Base-by-base conservation (phyloP, 1,139 yeast genomes). In the Candida neerlandica region DNA sequence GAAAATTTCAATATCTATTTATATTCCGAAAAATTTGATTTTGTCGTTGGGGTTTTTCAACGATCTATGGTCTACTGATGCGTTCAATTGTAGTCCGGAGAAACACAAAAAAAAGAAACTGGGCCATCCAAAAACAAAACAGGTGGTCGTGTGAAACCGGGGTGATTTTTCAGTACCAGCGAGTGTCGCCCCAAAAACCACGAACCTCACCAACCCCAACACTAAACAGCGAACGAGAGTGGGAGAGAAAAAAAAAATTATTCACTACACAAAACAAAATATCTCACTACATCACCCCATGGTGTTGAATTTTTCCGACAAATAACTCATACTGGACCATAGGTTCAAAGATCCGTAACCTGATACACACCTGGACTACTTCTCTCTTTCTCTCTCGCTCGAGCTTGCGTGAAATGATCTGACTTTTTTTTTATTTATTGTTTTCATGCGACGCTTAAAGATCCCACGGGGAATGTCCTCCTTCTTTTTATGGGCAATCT, bases 401-500 rank as follows among this genome's bases (percentile, higher is more conserved):
- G n/a, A 33, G 7, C 16, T 16, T 33, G 11, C 7, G 6, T 9
- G 16, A 14, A 33, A 33, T 35, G 26, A 18, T 15, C 39, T 35
- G 39, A 19, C 37, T 30, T 19, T 14, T 41, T 38, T 23, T 15
- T 26, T 21, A 26, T 12, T 14, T 26, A 7, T 14, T 14, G 33
- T 21, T 26, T 23, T 27, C 15, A 19, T 32, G 12, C 23, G 35
- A n/a, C 18, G 15, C 27, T 15, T 21, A 37, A 19, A 14, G 14
- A 14, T 23, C 45, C 45, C 41, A 34, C 27, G 45, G 45, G 45
- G 45, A 37, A 37, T 16, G n/a, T n/a, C n/a, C n/a, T n/a, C 6
- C 18, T 7, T 10, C 5, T 19, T 12, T 6, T 18, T 34, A 10
- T 7, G 27, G 7, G 10, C 27, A 23, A 23, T 23, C 27, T 23